Conservation (phyloP, 2,329 filamentous ascomycete genomes). For the Claviceps cyperi region DNA sequence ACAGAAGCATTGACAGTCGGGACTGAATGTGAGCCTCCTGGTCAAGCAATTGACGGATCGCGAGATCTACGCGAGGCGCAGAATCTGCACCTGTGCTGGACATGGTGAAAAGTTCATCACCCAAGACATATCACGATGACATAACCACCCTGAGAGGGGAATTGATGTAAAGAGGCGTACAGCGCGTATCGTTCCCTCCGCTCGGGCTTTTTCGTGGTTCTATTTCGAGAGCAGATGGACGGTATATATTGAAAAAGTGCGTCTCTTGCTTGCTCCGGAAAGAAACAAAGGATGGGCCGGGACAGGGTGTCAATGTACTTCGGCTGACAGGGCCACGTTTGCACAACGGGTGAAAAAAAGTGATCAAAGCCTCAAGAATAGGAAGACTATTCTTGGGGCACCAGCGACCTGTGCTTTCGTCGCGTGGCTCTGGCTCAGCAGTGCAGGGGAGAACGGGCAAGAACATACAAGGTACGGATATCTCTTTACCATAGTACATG, state of each 20-base stretch:
- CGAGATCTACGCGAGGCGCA: conserved; percentile 14
- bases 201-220: not conserved
- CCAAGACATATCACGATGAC: conserved; percentile 2
- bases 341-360: not conserved
- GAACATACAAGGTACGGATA: conserved; percentile 3
- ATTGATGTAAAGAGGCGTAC: not conserved
- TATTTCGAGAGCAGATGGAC: not conserved
- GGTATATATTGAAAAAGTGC: not conserved
- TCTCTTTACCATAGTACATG: conserved; percentile 4
- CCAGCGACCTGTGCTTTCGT: conserved; percentile 2
- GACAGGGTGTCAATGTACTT: not conserved
- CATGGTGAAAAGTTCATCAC: conserved; percentile 6
- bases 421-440: conserved; percentile 5
- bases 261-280: not conserved
- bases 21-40: conserved; percentile 40
- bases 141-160: not conserved
- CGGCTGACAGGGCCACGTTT: not conserved
- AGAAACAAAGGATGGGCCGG: not conserved
- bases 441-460: conserved; percentile 2
- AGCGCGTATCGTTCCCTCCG: not conserved
- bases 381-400: not conserved
- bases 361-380: conserved; percentile 1
- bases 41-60: conserved; percentile 27
- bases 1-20: conserved; percentile 32
- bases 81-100: conserved; percentile 5